A percentile compares a stretch with the other conserved stretches of the same genome.
Conservation (phyloP, 768 basidiomycete genomes). For the Trametopsis cervina region DNA sequence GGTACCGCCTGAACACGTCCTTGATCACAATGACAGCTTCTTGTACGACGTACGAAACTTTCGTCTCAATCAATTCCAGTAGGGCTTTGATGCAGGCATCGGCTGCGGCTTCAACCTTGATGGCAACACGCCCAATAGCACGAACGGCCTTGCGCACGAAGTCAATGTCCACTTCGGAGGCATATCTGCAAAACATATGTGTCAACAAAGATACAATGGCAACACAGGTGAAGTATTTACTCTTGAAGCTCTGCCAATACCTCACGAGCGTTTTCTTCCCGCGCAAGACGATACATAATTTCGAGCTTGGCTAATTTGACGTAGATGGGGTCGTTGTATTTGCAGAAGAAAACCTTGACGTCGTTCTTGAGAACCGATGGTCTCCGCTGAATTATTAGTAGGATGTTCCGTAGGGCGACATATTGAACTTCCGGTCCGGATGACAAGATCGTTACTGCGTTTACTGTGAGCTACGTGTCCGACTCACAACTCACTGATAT, state of each 20-base stretch:
- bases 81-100: slow-evolving; percentile 87
- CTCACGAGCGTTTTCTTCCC: slow-evolving; percentile 89
- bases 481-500: slow-evolving; percentile 5
- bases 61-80: slow-evolving; percentile 82
- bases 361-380: slow-evolving; percentile 92
- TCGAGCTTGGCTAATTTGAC: slow-evolving; percentile 97
- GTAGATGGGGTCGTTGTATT: slow-evolving; percentile 99
- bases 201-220: not conserved
- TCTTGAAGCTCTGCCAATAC: slow-evolving; percentile 94
- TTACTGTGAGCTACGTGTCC: not conserved
- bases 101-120: slow-evolving; percentile 88
- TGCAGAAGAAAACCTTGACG: slow-evolving; percentile 99
- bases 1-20: slow-evolving; percentile 96
- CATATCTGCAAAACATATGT: slow-evolving; percentile 54
- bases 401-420: slow-evolving; percentile 92
- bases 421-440: slow-evolving; percentile 99
- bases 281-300: slow-evolving; percentile 96
- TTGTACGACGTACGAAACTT: slow-evolving; percentile 94
- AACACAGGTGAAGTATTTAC: slow-evolving; percentile 35
- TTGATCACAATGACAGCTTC: slow-evolving; percentile 97
- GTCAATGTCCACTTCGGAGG: slow-evolving; percentile 96
- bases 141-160: slow-evolving; percentile 97
- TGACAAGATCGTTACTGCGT: slow-evolving; percentile 83
- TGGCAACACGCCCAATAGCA: slow-evolving; percentile 95
- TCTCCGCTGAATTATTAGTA: slow-evolving; percentile 93